Evolutionary conservation across 768 basidiomycete genomes (phyloP).

Genomic region (Lactarius psammicola): DNA sequence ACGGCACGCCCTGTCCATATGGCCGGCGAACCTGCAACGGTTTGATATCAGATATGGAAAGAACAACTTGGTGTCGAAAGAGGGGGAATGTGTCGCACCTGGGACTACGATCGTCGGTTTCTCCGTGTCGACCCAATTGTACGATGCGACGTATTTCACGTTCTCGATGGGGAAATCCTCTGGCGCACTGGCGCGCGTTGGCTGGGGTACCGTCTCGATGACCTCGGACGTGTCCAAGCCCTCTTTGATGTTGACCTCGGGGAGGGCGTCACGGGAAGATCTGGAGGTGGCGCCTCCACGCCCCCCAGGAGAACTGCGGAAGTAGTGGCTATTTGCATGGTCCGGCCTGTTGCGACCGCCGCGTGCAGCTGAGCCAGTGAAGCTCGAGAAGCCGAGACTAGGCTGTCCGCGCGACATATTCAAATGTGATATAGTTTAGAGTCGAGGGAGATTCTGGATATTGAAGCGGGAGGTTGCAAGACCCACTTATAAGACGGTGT

Average conservation of each 20-base stretch:
- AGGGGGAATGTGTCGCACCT: constrained; percentile 26
- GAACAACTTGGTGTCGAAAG: not conserved
- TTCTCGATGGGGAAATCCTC: constrained; percentile 24
- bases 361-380: not conserved
- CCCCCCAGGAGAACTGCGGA: constrained; percentile 1
- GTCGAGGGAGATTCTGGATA: not conserved
- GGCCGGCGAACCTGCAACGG: constrained; percentile 53
- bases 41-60: not conserved
- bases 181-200: not conserved
- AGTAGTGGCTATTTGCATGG: constrained; percentile 1
- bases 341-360: constrained; percentile 4
- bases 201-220: constrained; percentile 17
- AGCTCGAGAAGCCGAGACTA: not conserved
- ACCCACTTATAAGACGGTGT: constrained; percentile 12
- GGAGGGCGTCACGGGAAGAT: not conserved
- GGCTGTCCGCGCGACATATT: not conserved
- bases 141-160: constrained; percentile 34
- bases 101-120: constrained; percentile 36
- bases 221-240: constrained; percentile 13
- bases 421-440: not conserved
- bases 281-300: not conserved
- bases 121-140: constrained; percentile 33
- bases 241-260: constrained; percentile 12
- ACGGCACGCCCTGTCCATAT: constrained; percentile 50
- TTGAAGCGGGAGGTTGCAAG: not conserved